Percentiles rank a stretch among this genome's conserved stretches.
Conservation (phyloP, 1,284 basidiomycete species). For the Puccinia hordei region DNA sequence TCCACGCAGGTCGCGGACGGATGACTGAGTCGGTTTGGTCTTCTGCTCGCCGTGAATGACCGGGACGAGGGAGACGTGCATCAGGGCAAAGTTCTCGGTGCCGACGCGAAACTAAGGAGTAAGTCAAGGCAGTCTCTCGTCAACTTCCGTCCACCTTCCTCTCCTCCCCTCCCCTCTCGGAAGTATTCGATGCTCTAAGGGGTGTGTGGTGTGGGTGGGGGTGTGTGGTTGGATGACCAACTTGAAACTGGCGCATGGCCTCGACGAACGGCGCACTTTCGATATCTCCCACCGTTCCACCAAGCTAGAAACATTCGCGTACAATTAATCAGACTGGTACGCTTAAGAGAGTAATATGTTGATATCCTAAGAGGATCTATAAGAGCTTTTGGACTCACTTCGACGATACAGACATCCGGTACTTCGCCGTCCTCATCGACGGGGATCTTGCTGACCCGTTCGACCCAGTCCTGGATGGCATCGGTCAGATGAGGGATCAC, state of each 20-base stretch:
- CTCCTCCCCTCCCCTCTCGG: background rate
- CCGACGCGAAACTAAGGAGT: conserved; percentile 85
- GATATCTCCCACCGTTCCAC: conserved; percentile 93
- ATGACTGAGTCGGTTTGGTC: conserved; percentile 98
- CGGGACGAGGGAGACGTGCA: conserved; percentile 97
- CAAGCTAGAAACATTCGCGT: conserved; percentile 67
- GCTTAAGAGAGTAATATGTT: no score
- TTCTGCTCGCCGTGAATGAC: conserved; percentile 99
- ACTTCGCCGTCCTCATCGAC: conserved; percentile 90
- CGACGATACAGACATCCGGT: conserved; percentile 96
- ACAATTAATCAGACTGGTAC: background rate
- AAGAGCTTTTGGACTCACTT: conserved; percentile 63
- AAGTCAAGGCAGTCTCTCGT: background rate
- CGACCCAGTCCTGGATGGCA: conserved; percentile 98
- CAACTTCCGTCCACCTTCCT: background rate
- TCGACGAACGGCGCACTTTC: conserved; percentile 97
- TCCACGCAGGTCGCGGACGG: conserved; percentile 89
- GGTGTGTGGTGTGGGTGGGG: background rate
- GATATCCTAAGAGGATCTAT: background rate
- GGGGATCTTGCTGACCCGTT: conserved; percentile 87
- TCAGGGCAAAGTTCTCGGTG: conserved; percentile 92
- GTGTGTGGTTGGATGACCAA: conserved; percentile 7
- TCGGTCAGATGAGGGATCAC: conserved; percentile 96
- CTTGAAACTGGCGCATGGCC: conserved; percentile 90
- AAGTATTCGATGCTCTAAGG: no score